Percentiles rank a stretch among this genome's conserved stretches.
Conservation (phyloP, 345 rosid genomes). For the Populus ilicifolia region DNA sequence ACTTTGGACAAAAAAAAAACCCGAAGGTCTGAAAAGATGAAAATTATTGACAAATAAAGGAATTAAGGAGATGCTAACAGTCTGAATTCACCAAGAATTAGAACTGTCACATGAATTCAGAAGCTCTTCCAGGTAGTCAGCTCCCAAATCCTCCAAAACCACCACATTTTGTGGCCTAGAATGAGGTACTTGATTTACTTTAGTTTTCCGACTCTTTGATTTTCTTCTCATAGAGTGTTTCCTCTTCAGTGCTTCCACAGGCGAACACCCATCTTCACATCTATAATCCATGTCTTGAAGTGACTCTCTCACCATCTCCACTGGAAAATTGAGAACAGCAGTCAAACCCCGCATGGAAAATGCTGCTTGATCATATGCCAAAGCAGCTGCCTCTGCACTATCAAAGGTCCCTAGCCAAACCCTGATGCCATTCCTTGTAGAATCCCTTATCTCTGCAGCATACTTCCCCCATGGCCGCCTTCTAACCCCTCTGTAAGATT, state of each 20-base stretch:
- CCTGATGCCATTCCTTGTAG: constrained; percentile 39
- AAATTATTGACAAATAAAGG: not conserved
- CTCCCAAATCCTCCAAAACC: constrained; percentile 44
- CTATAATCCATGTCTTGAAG: constrained; percentile 32
- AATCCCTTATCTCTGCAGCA: constrained; percentile 50
- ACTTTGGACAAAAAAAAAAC: not conserved
- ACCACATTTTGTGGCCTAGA: constrained; percentile 15
- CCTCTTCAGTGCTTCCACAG: constrained; percentile 39
- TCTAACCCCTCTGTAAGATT: constrained; percentile 42
- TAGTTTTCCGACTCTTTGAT: constrained; percentile 14
- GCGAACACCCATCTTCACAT: constrained; percentile 44
- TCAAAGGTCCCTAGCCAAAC: constrained; percentile 51
- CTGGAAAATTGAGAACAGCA: constrained; percentile 46
- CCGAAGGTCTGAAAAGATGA: not conserved
- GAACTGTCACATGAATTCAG: constrained; percentile 24
- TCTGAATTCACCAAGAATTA: constrained; percentile 14
- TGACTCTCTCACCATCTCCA: constrained; percentile 40
- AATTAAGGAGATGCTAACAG: not conserved
- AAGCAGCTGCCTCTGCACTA: constrained; percentile 44
- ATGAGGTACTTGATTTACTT: not conserved
- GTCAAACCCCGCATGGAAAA: constrained; percentile 38
- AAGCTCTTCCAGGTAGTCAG: constrained; percentile 39
- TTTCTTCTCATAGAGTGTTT: constrained; percentile 40
- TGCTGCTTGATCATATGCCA: constrained; percentile 48
- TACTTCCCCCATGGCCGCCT: constrained; percentile 52